These are phyloP conservation scores for Solanum aculeatissimum DNA, from an alignment of 305 asterid genomes.

Conservation along the genomic window DNA sequence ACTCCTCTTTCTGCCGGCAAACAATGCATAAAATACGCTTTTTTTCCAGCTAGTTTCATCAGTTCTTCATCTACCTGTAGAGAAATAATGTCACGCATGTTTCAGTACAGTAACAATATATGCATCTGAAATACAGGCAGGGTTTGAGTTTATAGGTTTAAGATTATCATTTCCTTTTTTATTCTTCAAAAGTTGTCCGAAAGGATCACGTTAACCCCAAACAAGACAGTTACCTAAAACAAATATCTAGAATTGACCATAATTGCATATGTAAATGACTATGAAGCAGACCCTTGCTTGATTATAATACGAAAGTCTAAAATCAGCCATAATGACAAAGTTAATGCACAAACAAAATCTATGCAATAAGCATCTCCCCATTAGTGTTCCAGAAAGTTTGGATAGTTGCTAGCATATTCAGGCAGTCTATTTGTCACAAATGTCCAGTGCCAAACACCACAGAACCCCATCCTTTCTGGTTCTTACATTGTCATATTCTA, in stretches of 20 bases:
- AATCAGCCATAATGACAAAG: neutral
- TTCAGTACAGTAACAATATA: neutral
- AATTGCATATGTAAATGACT: neutral
- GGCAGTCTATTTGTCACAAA: neutral
- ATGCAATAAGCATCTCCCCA: neutral
- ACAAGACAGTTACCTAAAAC: neutral
- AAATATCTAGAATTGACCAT: neutral
- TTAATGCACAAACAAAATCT: neutral
- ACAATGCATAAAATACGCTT: slow-evolving; percentile 85
- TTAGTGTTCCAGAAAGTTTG: no score
- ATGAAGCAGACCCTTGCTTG: neutral
- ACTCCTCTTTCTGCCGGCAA: slow-evolving; percentile 93
- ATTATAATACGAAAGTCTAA: neutral
- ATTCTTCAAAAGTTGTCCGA: neutral
- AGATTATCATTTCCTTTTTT: neutral
- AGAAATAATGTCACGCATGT: neutral
- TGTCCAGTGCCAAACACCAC: neutral
- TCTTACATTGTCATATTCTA: neutral
- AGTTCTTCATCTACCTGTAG: slow-evolving; percentile 79
- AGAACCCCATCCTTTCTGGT: neutral
- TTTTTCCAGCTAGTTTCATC: slow-evolving; percentile 79
- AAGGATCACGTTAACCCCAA: neutral
- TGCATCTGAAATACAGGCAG: neutral
- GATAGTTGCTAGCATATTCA: neutral
- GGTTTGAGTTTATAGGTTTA: neutral